These are phyloP conservation scores for Trametes polyzona DNA, from an alignment of 1,284 basidiomycete species.

Conservation along the genomic window DNA sequence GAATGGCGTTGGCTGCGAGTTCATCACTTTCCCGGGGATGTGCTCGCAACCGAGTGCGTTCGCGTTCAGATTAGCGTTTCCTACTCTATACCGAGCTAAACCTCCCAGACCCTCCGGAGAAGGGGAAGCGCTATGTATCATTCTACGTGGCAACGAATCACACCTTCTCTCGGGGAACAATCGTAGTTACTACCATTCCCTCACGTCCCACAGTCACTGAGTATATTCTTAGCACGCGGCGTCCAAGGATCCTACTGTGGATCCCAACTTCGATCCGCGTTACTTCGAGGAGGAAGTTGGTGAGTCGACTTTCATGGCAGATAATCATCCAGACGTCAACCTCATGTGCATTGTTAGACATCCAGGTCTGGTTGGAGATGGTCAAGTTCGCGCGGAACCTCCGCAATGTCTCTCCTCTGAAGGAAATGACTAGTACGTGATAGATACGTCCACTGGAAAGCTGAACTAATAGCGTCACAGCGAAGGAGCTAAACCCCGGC, in stretches of 20 bases:
- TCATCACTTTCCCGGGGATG: conserved; percentile 33
- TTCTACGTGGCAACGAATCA: conserved; percentile 38
- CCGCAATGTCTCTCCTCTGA: conserved; percentile 46
- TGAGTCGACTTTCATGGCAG: conserved; percentile 23
- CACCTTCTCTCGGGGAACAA: conserved; percentile 45
- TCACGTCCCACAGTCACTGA: background rate
- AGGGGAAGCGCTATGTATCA: conserved; percentile 40
- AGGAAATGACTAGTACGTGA: conserved; percentile 33
- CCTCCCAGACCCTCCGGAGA: conserved; percentile 30
- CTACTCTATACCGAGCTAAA: no score
- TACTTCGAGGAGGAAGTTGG: conserved; percentile 55
- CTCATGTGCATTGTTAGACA: conserved; percentile 31
- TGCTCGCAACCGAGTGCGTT: conserved; percentile 31
- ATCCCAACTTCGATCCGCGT: conserved; percentile 51
- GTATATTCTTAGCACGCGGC: conserved; percentile 35
- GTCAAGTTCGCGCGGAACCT: conserved; percentile 53
- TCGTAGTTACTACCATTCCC: conserved; percentile 20
- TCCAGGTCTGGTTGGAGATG: conserved; percentile 50
- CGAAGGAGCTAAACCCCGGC: conserved; percentile 44
- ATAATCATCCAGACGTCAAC: background rate
- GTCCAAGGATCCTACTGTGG: conserved; percentile 42
- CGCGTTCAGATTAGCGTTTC: background rate
- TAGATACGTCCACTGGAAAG: no score
- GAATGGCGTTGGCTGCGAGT: conserved; percentile 34
- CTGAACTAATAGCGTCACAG: conserved; percentile 20